Evolutionary conservation across 495 filamentous ascomycete species (phyloP).

Genomic region (Aspergillus ostianus): DNA sequence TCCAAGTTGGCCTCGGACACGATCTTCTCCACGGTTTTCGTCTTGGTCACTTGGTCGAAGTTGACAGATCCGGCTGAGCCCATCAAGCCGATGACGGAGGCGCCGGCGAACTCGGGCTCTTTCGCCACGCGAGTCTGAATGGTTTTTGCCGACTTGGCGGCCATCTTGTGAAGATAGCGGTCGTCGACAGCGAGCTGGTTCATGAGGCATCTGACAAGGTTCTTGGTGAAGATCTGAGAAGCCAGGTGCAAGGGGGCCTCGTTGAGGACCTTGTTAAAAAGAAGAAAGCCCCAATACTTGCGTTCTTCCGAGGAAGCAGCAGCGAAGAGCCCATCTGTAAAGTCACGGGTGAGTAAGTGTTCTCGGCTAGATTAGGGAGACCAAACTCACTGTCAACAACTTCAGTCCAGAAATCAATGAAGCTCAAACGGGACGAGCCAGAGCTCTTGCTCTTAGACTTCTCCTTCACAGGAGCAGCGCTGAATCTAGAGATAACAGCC

Average conservation of each 20-base stretch:
- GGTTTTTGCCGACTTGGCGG: constrained; percentile 66
- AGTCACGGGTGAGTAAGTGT: constrained; percentile 8
- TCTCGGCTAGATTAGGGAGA: neutral
- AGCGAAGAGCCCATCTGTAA: constrained; percentile 76
- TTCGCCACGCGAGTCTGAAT: constrained; percentile 65
- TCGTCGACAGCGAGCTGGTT: constrained; percentile 85
- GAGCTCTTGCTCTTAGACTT: constrained; percentile 30
- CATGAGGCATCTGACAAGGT: constrained; percentile 77
- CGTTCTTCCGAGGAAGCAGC: constrained; percentile 77
- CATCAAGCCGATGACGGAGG: constrained; percentile 64
- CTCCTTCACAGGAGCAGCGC: constrained; percentile 24
- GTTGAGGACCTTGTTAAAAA: constrained; percentile 72
- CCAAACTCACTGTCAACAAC: constrained; percentile 74
- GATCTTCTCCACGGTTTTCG: constrained; percentile 80
- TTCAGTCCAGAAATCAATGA: constrained; percentile 83
- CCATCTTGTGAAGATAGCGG: constrained; percentile 79
- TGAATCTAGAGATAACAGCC: constrained; percentile 57
- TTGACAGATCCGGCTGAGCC: constrained; percentile 66
- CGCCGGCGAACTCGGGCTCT: constrained; percentile 57
- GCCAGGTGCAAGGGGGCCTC: constrained; percentile 46
- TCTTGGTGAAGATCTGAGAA: constrained; percentile 68
- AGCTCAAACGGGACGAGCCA: constrained; percentile 44
- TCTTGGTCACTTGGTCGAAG: constrained; percentile 85
- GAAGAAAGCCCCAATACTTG: constrained; percentile 86
- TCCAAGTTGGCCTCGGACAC: constrained; percentile 58